Percentiles rank a stretch among this genome's conserved stretches.
These are phyloP conservation scores for Gautieria morchelliformis DNA, from an alignment of 768 basidiomycete genomes.

Conservation along the genomic window DNA sequence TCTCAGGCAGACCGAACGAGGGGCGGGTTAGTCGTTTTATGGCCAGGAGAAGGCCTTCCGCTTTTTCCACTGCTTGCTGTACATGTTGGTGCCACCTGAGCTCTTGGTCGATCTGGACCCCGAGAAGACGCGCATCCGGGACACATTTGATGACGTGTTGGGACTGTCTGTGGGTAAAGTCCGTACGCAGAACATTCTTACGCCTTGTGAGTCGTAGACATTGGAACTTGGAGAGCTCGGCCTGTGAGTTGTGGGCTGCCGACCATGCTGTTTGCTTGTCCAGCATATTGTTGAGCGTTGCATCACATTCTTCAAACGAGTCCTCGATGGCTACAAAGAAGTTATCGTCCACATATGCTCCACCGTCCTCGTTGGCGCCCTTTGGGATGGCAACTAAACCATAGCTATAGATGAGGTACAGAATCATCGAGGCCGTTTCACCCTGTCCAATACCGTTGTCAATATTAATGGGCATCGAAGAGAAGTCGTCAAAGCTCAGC, in stretches of 20 bases:
- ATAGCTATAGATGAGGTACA: conserved; percentile 12
- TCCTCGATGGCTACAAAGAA: conserved; percentile 19
- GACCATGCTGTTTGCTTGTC: conserved; percentile 21
- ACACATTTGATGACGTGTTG: not conserved
- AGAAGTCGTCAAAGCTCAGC: not conserved
- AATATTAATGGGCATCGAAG: not conserved
- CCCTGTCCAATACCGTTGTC: conserved; percentile 9
- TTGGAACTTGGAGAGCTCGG: conserved; percentile 22
- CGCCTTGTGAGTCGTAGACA: too few relatives aligned
- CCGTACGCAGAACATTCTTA: not conserved
- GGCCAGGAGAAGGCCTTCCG: too few relatives aligned
- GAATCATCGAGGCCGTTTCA: conserved; percentile 8
- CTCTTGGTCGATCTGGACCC: not conserved
- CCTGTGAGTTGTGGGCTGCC: conserved; percentile 19
- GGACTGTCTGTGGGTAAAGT: not conserved
- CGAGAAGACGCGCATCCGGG: too few relatives aligned
- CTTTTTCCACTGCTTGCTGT: not conserved
- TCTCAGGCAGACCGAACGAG: conserved; percentile 1
- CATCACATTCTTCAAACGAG: conserved; percentile 15
- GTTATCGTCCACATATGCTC: conserved; percentile 8
- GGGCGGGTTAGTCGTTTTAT: not conserved
- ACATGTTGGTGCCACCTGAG: not conserved
- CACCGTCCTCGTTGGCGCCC: not conserved
- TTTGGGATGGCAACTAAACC: not conserved
- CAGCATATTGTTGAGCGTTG: conserved; percentile 19